These are phyloP conservation scores for Epichloe festucae DNA, from an alignment of 2,329 filamentous ascomycete species.

Conservation along the genomic window DNA sequence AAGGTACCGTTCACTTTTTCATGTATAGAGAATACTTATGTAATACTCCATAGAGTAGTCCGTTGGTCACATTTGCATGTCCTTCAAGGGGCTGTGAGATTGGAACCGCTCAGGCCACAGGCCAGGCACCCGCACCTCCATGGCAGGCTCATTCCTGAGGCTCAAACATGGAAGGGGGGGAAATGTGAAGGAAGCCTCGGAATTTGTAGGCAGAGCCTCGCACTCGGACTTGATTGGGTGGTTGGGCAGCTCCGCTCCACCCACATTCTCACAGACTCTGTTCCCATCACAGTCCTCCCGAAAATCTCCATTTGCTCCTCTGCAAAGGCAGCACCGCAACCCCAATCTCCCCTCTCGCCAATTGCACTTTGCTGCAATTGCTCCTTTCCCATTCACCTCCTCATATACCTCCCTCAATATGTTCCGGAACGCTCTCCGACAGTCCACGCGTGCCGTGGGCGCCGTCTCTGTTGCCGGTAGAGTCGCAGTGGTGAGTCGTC, in stretches of 20 bases:
- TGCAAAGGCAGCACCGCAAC: constrained; percentile 34
- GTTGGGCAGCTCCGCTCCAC: constrained; percentile 23
- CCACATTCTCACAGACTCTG: constrained; percentile 29
- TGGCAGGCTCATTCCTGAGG: constrained; percentile 7
- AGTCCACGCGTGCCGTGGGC: constrained; percentile 89
- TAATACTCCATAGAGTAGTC: no score
- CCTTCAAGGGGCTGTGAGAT: neutral
- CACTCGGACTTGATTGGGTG: constrained; percentile 22
- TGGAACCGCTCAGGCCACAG: neutral
- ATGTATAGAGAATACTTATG: no score
- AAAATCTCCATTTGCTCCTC: constrained; percentile 33
- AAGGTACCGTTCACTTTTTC: no score
- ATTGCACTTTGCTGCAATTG: constrained; percentile 53
- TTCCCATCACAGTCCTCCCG: constrained; percentile 26
- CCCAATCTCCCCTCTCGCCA: constrained; percentile 48
- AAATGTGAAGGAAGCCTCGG: constrained; percentile 27
- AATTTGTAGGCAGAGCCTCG: constrained; percentile 27
- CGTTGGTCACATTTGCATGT: no score
- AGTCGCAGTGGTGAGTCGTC: constrained; percentile 81
- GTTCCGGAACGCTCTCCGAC: constrained; percentile 97
- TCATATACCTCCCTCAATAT: constrained; percentile 50
- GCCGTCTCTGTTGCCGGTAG: constrained; percentile 85
- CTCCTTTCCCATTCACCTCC: constrained; percentile 38
- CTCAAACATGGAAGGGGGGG: constrained; percentile 14
- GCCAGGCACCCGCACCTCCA: neutral